Percentiles rank a stretch among this genome's conserved stretches.
phyloP scores from a whole-genome alignment of 2,329 filamentous ascomycete genomes.

The Volutella citrinella region DNA sequence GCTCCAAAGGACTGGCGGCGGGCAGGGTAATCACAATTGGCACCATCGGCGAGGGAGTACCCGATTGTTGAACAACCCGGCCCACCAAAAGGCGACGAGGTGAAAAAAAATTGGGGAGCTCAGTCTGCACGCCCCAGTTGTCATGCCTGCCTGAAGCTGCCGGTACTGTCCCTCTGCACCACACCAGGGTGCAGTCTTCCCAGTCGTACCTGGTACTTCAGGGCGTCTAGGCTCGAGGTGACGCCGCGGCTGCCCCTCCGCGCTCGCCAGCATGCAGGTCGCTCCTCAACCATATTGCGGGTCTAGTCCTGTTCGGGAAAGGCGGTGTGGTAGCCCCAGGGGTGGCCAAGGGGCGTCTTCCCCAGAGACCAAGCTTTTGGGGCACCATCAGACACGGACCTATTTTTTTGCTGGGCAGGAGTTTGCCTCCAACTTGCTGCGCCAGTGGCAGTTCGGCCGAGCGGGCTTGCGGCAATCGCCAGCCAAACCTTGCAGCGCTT shows the following conservation, averaged over 20 bases:
- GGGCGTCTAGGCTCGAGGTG: neutral
- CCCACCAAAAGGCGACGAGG: slow-evolving; percentile 32
- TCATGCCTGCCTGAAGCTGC: slow-evolving; percentile 11
- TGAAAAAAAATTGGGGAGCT: slow-evolving; percentile 34
- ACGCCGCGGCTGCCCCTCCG: slow-evolving; percentile 17
- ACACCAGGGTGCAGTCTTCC: too few species aligned
- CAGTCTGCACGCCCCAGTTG: slow-evolving; percentile 19
- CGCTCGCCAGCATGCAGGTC: slow-evolving; percentile 24
- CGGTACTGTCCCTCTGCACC: too few species aligned
- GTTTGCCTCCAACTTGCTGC: slow-evolving; percentile 13
- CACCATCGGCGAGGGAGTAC: slow-evolving; percentile 23
- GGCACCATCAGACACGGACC: slow-evolving; percentile 25
- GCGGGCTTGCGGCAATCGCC: too few species aligned
- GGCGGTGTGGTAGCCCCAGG: slow-evolving; percentile 16
- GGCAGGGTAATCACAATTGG: slow-evolving; percentile 26
- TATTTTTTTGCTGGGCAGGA: slow-evolving; percentile 19
- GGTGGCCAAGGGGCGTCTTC: slow-evolving; percentile 23
- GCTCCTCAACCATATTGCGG: slow-evolving; percentile 44
- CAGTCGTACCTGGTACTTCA: neutral
- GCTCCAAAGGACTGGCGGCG: slow-evolving; percentile 11
- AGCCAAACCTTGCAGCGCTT: too few species aligned
- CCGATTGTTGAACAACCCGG: slow-evolving; percentile 35
- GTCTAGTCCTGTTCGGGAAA: slow-evolving; percentile 30
- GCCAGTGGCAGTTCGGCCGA: slow-evolving; percentile 24
- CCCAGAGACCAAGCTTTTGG: slow-evolving; percentile 30